A percentile compares a stretch with the other conserved stretches of the same genome.
These are phyloP conservation scores for Pseudogymnoascus sp. DNA, from an alignment of 2,329 filamentous ascomycete species.

Conservation along the genomic window DNA sequence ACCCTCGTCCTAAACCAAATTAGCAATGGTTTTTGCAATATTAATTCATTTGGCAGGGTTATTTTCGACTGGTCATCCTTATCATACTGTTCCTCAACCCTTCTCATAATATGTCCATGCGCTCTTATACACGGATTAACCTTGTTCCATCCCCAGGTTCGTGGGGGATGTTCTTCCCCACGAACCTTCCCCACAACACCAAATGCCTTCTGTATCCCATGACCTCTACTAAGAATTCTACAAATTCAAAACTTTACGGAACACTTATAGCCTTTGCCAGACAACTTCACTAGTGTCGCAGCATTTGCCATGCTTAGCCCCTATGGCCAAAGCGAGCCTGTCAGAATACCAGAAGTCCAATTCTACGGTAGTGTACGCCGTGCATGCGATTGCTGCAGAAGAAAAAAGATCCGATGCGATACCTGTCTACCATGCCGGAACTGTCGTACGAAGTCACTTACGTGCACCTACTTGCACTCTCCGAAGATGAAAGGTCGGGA, in stretches of 20 bases:
- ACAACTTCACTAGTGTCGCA: neutral
- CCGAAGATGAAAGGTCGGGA: slow-evolving; percentile 28
- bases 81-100: neutral
- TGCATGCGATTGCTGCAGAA: slow-evolving; percentile 28
- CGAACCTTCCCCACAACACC: neutral
- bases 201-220: neutral
- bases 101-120: slow-evolving; percentile 26
- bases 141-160: slow-evolving; percentile 2
- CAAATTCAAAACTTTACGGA: neutral
- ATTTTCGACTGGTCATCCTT: neutral
- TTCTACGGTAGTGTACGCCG: neutral
- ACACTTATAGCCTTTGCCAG: neutral
- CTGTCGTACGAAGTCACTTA: slow-evolving; percentile 16
- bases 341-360: neutral
- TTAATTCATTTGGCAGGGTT: neutral
- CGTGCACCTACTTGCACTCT: slow-evolving; percentile 26
- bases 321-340: neutral
- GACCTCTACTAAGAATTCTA: neutral
- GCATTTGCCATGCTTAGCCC: neutral
- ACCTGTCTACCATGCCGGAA: slow-evolving; percentile 23
- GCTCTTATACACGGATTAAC: slow-evolving; percentile 24
- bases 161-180: neutral
- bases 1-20: neutral
- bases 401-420: slow-evolving; percentile 26
- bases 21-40: neutral